Base-by-base conservation (phyloP, 306 rosid species). In the Crataegus laevigata region DNA sequence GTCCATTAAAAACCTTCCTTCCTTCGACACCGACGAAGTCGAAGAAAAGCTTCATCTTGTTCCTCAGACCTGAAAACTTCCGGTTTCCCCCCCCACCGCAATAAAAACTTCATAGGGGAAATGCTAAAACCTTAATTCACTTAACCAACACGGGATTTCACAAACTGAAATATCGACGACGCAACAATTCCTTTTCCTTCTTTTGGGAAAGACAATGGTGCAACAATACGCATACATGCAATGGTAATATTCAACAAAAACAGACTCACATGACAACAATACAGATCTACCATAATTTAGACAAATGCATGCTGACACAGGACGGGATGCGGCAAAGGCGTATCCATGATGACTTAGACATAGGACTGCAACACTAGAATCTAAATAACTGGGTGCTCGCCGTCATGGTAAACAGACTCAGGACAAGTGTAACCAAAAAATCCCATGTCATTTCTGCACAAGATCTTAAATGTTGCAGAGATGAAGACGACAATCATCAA, bases 271-370 rank as follows among this genome's bases (percentile, higher is more conserved):
- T 1, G 69, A 57, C 75, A 4, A 71, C 68, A 68, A 54, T 9
- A 34, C 40, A 43, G 70, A 78, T 71, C 72, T 62, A 51, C 26
- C 43, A 68, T 11, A 28, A n/a, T 77, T 58, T 73, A 22, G 78
- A 64, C 78, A 58, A 15, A 69, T 38, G 71, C 85, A 84, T 65
- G 65, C 72, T 42, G 76, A 73, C 57, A 34, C 57, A 29, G 55
- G 72, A 61, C 29, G 60, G 54, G 64, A 58, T 55, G 21, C 58
- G 0, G 6, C 2, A 9, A 32, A n/a, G 32, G 8, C 18, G 59
- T 24, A 14, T 51, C 18, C 75, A 40, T 58, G 25, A 24, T 58
- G 54, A 57, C 54, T 47, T 21, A 8, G 25, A 55, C 26, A 59
- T 9, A 36, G 17, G 30, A 72, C n/a, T 38, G 26, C 66, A 72